Percentiles rank a stretch among this genome's conserved stretches.
Evolutionary conservation across 768 basidiomycete genomes (phyloP).

Genomic region (Lyophyllum atratum): DNA sequence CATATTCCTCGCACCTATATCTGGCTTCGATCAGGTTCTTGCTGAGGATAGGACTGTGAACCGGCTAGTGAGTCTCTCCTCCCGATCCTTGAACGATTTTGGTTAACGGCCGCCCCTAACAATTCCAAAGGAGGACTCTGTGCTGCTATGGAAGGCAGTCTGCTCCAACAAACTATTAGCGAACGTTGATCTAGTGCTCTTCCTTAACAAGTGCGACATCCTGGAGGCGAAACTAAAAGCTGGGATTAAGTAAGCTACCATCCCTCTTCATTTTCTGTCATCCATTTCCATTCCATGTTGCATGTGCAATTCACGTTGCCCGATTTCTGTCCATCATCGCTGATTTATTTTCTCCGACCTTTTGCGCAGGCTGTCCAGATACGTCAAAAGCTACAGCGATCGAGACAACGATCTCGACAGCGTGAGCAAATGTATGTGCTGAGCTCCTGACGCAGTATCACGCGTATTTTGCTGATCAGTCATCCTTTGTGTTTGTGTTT

Average conservation of each 20-base stretch:
- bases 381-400: conserved; percentile 63
- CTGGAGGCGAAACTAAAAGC: conserved; percentile 65
- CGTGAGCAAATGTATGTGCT: conserved; percentile 60
- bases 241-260: conserved; percentile 33
- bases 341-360: conserved; percentile 22
- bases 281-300: background rate
- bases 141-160: conserved; percentile 87
- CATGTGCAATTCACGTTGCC: background rate
- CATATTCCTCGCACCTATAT: conserved; percentile 77
- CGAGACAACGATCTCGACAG: conserved; percentile 57
- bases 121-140: conserved; percentile 69
- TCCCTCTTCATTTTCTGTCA: background rate
- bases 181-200: conserved; percentile 78
- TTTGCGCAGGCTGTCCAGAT: conserved; percentile 19
- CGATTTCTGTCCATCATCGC: conserved; percentile 34
- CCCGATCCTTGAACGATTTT: background rate
- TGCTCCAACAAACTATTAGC: conserved; percentile 83
- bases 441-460: background rate
- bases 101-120: background rate
- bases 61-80: conserved; percentile 38
- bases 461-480: background rate
- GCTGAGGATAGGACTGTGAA: conserved; percentile 64
- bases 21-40: conserved; percentile 69
- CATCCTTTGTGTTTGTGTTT: background rate
- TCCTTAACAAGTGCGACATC: conserved; percentile 89